Evolutionary conservation across 2,329 filamentous ascomycete genomes (phyloP), one percentile per base, ranked within the genome.

Genomic region (Rutstroemia sp.): DNA sequence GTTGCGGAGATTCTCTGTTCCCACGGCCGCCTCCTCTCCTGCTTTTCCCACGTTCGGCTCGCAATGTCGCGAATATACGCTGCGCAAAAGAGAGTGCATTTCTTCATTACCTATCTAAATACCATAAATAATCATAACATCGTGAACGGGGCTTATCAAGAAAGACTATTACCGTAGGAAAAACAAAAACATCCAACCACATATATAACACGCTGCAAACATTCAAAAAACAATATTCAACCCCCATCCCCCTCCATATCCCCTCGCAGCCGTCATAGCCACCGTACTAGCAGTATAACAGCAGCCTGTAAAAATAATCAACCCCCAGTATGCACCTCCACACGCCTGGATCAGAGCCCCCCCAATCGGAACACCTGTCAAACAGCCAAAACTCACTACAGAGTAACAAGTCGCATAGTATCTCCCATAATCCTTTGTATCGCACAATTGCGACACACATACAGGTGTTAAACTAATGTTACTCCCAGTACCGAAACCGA

Each of bases 371-470:
- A 89, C 82, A 16, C 87, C 86, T 4, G 87, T 82, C 53, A 91
- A 73, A 49, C 77, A 86, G 62, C 87, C 88, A 66, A 95, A 81
- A 19, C 84, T 87, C 16, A 94, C 90, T 34, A 95, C 74, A 0
- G 87, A 92, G 69, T 95, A 95, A 58, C 86, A 85, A 0, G 89
- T 94, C 8, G 90, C 88, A 66, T 94, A 95, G 70, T 94, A 92
- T 5, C 88, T 77, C 0, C 90, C 90, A 66, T 95, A 95, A 53
- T 92, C 77, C 64, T 90, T 83, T 12, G 88, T 94, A 64, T 84
- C 83, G 71, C 90, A 95, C 49, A 95, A 76, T 69, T 88, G 83
- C 0, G 89, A 87, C 12, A 96, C 83, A 66, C 90, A 92, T 1
- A 95, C 91, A 0, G 92, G 90, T 0, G 88, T 89, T 58, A 96